Conservation (phyloP, 2,329 filamentous ascomycete species). For the Annulohypoxylon truncatum region DNA sequence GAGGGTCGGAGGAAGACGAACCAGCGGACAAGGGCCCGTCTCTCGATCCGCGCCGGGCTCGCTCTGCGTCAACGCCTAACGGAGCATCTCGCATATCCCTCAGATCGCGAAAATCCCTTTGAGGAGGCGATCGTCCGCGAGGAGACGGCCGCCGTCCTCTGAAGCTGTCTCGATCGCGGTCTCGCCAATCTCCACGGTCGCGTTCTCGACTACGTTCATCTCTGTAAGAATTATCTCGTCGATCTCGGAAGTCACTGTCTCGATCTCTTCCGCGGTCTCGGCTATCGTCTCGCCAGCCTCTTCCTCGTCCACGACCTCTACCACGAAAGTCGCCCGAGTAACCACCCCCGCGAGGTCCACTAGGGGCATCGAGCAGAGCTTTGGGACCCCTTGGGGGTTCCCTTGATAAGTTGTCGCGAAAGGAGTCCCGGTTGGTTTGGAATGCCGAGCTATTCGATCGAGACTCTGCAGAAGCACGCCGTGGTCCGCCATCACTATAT, state of each 20-base stretch:
- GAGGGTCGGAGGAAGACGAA: conserved; percentile 75
- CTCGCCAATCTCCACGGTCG: conserved; percentile 62
- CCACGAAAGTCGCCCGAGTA: conserved; percentile 74
- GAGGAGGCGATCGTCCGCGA: conserved; percentile 70
- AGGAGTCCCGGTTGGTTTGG: conserved; percentile 67
- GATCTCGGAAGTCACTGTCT: conserved; percentile 69
- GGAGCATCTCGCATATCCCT: conserved; percentile 63
- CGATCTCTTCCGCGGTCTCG: conserved; percentile 70
- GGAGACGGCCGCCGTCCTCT: conserved; percentile 71
- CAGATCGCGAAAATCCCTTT: conserved; percentile 72
- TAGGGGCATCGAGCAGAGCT: conserved; percentile 77
- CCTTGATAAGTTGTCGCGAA: conserved; percentile 67
- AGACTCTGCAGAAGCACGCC: conserved; percentile 72
- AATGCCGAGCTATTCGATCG: conserved; percentile 70
- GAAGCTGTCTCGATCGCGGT: conserved; percentile 66
- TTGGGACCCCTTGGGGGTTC: conserved; percentile 87
- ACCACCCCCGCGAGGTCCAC: conserved; percentile 74
- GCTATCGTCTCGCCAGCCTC: conserved; percentile 71
- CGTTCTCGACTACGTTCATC: conserved; percentile 71
- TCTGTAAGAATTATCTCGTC: conserved; percentile 63
- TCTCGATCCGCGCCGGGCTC: conserved; percentile 75
- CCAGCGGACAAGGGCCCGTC: conserved; percentile 79
- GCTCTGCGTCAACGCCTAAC: conserved; percentile 73
- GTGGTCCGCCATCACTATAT: conserved; percentile 73
- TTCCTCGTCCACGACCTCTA: conserved; percentile 66